phyloP scores from a whole-genome alignment of 139 green algal species.

The Tetratostichococcus sp. region DNA sequence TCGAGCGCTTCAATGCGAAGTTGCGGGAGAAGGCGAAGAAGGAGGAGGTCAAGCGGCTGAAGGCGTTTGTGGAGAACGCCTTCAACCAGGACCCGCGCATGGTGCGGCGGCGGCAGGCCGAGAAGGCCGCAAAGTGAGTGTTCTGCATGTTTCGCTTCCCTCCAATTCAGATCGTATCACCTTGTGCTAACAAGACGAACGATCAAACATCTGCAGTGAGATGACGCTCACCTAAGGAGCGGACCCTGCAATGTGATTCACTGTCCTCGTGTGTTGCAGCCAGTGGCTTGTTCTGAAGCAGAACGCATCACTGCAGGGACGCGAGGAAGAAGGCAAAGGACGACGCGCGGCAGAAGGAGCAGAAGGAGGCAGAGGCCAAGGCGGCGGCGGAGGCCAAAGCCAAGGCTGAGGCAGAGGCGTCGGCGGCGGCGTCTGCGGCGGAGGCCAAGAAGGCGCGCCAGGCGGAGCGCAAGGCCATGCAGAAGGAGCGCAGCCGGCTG shows the following conservation, averaged over 20 bases:
- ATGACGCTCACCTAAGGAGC: too few relatives aligned
- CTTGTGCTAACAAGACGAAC: too few relatives aligned
- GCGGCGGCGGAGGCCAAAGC: constrained; percentile 36
- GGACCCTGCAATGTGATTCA: too few relatives aligned
- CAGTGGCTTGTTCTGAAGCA: too few relatives aligned
- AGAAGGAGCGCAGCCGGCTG: constrained; percentile 77
- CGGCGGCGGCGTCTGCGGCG: constrained; percentile 29
- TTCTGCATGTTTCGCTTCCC: not conserved
- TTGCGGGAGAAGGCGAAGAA: constrained; percentile 92
- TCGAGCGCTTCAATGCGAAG: constrained; percentile 92
- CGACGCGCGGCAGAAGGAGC: constrained; percentile 45
- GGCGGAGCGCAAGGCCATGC: constrained; percentile 75
- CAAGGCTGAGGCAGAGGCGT: constrained; percentile 32
- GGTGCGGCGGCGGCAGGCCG: constrained; percentile 56
- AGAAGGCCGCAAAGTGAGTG: constrained; percentile 59
- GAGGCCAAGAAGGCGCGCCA: constrained; percentile 66
- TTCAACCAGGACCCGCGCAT: constrained; percentile 81
- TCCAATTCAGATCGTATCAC: too few relatives aligned
- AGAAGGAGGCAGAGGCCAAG: constrained; percentile 32
- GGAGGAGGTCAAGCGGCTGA: constrained; percentile 80
- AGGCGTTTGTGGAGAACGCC: constrained; percentile 85
- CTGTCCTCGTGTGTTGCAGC: too few relatives aligned
- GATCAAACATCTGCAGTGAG: too few relatives aligned
- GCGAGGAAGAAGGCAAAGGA: constrained; percentile 69
- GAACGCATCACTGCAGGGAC: constrained; percentile 9